Evolutionary conservation across 306 rosid genomes (phyloP), one percentile per base, ranked within the genome.

Genomic region (Quercus bicolor): DNA sequence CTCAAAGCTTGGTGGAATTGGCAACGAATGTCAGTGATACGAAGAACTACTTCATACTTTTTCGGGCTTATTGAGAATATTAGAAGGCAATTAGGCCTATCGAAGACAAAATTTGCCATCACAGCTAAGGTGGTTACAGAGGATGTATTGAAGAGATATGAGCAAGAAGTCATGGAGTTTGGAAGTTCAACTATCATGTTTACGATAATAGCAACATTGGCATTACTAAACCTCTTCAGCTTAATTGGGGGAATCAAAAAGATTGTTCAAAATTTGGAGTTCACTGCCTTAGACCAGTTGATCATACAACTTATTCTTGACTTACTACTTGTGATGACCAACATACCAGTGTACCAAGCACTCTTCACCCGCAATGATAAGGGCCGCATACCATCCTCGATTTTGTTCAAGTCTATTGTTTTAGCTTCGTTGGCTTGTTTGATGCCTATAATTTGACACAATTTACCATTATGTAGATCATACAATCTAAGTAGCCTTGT

Each of bases 151-250:
- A 81, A 76, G 82, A 80, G 90, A 70, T 89, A 85, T 11, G 78
- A 89, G 76, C 59, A 85, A 68, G 94, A 89, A 82, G 37, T 89
- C 29, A 62, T 89, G 8, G 92, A 90, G 16, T 92, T 92, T 52
- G 94, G 96, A 75, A 85, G 89, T 80, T 81, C 93, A 48, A 59
- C 69, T 13, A 56, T 83, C 24, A 78, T 88, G 89, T 70, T 68
- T 12, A 48, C 53, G 0, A 48, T 48, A 2, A 48, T 48, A 48
- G 53, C 16, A 12, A 48, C 53, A 48, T 48, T 48, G 53, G 53
- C 16, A 48, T 48, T 48, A 12, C 53, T 48, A 48, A 48, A 48
- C 53, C 53, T 48, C 16, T 48, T 48, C 15, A 48, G 53, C 53
- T 13, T 48, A 48, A 48, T 48, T 0, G 16, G 53, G 53, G 94